phyloP scores from a whole-genome alignment of 768 basidiomycete species.

The Trametes cubensis region DNA sequence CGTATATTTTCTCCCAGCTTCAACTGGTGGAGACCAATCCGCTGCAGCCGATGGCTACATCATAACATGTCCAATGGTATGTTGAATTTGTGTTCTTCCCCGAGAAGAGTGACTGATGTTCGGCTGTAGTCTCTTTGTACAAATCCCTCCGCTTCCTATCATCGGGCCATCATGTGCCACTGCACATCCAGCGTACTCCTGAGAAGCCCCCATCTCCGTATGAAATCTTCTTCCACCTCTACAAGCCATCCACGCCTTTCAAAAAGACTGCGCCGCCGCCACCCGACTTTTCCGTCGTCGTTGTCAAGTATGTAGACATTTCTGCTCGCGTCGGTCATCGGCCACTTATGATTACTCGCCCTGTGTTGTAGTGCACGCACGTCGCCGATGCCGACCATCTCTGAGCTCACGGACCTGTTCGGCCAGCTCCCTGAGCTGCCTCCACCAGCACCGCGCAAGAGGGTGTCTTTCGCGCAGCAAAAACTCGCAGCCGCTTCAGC shows the following conservation, averaged over 20 bases:
- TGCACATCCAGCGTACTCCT: slow-evolving; percentile 38
- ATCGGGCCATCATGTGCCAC: slow-evolving; percentile 57
- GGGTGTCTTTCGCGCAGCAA: slow-evolving; percentile 27
- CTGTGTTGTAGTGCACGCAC: slow-evolving; percentile 65
- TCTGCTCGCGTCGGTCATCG: background rate
- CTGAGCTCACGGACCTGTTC: slow-evolving; percentile 77
- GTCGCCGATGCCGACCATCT: slow-evolving; percentile 79
- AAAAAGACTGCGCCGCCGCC: slow-evolving; percentile 73
- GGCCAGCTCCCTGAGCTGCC: slow-evolving; percentile 62
- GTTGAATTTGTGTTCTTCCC: slow-evolving; percentile 26
- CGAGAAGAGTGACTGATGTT: slow-evolving; percentile 9
- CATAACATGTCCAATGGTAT: slow-evolving; percentile 56
- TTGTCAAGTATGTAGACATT: slow-evolving; percentile 63
- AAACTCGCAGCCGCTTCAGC: slow-evolving; percentile 21
- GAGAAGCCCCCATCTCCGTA: slow-evolving; percentile 57
- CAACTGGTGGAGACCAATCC: slow-evolving; percentile 70
- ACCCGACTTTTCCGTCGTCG: slow-evolving; percentile 86
- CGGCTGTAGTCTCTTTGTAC: slow-evolving; percentile 63
- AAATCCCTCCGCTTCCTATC: slow-evolving; percentile 71
- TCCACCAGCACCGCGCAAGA: slow-evolving; percentile 59
- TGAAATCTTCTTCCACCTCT: slow-evolving; percentile 84
- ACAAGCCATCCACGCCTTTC: slow-evolving; percentile 88
- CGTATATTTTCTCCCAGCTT: slow-evolving; percentile 38
- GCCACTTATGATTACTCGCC: background rate
- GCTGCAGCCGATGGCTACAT: slow-evolving; percentile 48